Percentiles rank a stretch among this genome's conserved stretches.
Evolutionary conservation across 495 filamentous ascomycete species (phyloP).

Genomic region (Jackrogersella minutella): DNA sequence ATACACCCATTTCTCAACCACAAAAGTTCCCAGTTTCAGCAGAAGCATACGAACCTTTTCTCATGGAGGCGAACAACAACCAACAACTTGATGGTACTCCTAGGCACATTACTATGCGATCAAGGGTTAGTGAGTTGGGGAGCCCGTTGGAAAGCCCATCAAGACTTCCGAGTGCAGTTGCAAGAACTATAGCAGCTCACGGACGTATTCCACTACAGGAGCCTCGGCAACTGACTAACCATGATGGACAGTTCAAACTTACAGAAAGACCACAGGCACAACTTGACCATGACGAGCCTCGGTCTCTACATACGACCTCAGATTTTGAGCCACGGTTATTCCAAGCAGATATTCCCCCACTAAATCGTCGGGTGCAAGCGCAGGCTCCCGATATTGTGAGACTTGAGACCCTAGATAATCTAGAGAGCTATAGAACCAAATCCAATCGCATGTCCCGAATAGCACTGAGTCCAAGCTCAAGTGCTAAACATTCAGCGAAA

Average conservation of each 20-base stretch:
- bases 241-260: background rate
- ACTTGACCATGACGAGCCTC: background rate
- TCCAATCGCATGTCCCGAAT: background rate
- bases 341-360: background rate
- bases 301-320: background rate
- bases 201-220: background rate
- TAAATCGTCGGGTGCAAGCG: background rate
- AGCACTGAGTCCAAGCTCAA: conserved; percentile 4
- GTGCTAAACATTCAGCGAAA: background rate
- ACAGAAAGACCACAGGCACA: background rate
- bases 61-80: background rate
- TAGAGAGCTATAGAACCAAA: background rate
- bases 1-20: background rate
- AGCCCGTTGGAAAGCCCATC: conserved; percentile 23
- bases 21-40: background rate
- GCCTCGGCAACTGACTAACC: background rate
- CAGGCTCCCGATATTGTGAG: background rate
- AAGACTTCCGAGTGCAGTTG: background rate
- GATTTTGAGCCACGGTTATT: background rate
- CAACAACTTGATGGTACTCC: background rate
- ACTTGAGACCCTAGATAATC: background rate
- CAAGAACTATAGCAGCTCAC: background rate
- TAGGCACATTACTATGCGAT: background rate
- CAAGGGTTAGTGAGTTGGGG: conserved; percentile 6
- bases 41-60: background rate